Evolutionary conservation across 768 basidiomycete genomes (phyloP).

Genomic region (Tylopilus intermedius): DNA sequence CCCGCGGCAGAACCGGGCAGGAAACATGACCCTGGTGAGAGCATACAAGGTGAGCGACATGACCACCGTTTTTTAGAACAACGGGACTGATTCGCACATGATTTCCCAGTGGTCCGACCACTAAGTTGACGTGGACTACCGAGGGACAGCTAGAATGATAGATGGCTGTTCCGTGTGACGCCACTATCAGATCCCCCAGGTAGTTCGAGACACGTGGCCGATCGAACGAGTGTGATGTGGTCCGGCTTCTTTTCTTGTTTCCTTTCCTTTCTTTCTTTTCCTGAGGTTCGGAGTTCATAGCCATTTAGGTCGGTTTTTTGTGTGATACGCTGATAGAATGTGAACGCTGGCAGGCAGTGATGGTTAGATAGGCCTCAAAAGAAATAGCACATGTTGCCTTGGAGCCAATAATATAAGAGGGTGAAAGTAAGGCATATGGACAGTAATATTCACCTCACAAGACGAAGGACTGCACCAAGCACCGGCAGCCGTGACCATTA

Average conservation of each 20-base stretch:
- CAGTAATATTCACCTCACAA: not conserved
- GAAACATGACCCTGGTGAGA: not conserved
- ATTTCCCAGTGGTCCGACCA: slow-evolving; percentile 12
- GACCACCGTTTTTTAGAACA: not conserved
- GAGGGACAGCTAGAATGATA: not conserved
- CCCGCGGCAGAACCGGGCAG: not conserved
- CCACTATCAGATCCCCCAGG: slow-evolving; percentile 12
- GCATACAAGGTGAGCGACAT: slow-evolving; percentile 11
- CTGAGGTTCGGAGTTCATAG: not conserved
- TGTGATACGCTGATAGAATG: not conserved
- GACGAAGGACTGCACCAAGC: not conserved
- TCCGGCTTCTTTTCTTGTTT: not conserved
- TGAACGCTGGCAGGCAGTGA: not conserved
- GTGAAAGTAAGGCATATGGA: not conserved
- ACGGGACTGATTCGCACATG: slow-evolving; percentile 1
- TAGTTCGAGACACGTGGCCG: not conserved
- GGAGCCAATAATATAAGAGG: not conserved
- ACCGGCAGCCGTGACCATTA: not conserved
- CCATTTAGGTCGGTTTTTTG: not conserved
- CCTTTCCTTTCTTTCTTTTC: too few relatives aligned
- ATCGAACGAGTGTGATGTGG: not conserved
- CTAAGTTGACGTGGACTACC: not conserved
- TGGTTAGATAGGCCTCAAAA: not conserved
- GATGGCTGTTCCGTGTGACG: slow-evolving; percentile 3
- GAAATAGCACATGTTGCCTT: not conserved